Evolutionary conservation across 441 rosid species (phyloP).

Genomic region (Populus hybrid): DNA sequence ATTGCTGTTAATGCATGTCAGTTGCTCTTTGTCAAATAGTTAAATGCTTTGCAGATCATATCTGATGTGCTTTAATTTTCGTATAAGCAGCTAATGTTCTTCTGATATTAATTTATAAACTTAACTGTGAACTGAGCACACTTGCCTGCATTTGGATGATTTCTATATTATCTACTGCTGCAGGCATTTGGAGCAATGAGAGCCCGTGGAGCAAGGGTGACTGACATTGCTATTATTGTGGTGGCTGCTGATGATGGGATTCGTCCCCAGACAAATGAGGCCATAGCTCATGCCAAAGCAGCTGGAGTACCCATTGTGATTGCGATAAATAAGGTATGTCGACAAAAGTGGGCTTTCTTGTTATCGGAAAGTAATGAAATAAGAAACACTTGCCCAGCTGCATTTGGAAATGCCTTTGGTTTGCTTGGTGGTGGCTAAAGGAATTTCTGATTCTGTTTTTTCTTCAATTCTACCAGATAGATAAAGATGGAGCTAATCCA

Average conservation of each 20-base stretch:
- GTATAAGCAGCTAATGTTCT: conserved; percentile 7
- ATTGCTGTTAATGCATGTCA: not conserved
- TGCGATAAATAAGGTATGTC: conserved; percentile 85
- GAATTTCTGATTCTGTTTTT: conserved; percentile 14
- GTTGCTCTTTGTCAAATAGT: not conserved
- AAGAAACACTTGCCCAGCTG: not conserved
- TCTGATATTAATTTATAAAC: not conserved
- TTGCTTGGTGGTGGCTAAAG: conserved; percentile 17
- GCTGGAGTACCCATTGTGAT: conserved; percentile 93
- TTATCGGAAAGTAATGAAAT: not conserved
- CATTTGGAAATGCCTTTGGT: conserved; percentile 16
- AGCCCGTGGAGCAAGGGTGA: conserved; percentile 98
- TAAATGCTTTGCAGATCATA: conserved; percentile 11
- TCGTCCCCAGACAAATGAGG: conserved; percentile 97
- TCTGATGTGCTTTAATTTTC: conserved; percentile 7
- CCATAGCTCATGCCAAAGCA: conserved; percentile 96
- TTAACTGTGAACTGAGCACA: conserved; percentile 11
- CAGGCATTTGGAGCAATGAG: conserved; percentile 99
- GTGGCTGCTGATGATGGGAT: conserved; percentile 99
- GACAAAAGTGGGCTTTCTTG: not conserved
- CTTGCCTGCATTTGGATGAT: conserved; percentile 30
- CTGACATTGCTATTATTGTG: conserved; percentile 92
- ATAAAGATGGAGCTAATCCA: conserved; percentile 96
- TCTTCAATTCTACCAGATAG: conserved; percentile 52
- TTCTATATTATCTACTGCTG: conserved; percentile 31